Base-by-base conservation (phyloP, 2,329 filamentous ascomycete genomes). In the Fusarium globosum region DNA sequence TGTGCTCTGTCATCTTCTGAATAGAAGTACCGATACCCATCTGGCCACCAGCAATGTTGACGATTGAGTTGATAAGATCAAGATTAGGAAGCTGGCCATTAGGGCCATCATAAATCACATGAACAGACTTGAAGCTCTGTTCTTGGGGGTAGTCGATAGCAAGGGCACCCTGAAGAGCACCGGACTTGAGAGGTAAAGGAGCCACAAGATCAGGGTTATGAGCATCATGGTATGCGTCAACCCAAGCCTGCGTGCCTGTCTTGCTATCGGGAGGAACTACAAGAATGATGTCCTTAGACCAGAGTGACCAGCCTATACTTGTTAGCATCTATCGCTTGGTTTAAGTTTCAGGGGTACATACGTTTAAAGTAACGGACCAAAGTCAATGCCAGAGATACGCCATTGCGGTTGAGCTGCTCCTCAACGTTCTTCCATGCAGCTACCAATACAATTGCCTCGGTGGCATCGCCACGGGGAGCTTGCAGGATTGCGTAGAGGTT, bases 201-300 rank as follows among this genome's bases (percentile, higher is more conserved):
- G 92, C 90, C 33, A 98, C 91, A 13, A 87, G 88, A 10, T 88
- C 84, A 1, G 92, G 87, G 74, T 93, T 88, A 79, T 98, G 95
- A 26, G 93, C 92, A 81, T 97, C 94, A 82, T 99, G 96, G 82
- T 99, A 99, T 4, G 96, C 96, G 79, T 98, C 95, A 14, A 98
- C 94, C 96, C 96, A 99, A 30, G 96, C 96, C 81, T 98, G 95
- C 1, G 95, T 94, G 2, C 96, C 96, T 16, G 94, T 93, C 67
- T 92, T 93, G 81, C 94, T 97, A 82, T 99, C 96, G 0, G 94
- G 92, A 0, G 96, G 92, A 52, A 99, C 88, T 11, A 99, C 84
- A 76, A 99, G 91, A 66, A 99, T 96, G 75, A 99, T 97, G 81
- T 99, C 96, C 83, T 99, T 99, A 67, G 95, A 98, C 96, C 96